phyloP scores from a whole-genome alignment of 140 eudicot species.

The Oenanthe javanica region DNA sequence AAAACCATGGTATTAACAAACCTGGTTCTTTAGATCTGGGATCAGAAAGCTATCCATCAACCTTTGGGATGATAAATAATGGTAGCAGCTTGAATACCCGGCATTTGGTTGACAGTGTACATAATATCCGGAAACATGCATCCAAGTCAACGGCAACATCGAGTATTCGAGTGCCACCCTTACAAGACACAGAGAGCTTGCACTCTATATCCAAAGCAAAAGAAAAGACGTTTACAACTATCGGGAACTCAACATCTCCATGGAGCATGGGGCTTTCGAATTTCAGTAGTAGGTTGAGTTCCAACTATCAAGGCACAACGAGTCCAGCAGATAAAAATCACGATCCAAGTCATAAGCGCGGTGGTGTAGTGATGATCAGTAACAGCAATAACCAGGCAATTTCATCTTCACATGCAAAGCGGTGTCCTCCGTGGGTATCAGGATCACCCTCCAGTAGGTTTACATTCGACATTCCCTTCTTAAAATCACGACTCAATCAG shows the following conservation, averaged over 20 bases:
- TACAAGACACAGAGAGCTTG: neutral
- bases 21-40: neutral
- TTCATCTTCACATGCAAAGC: conserved; percentile 1
- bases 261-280: conserved; percentile 6
- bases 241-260: neutral
- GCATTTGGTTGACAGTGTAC: neutral
- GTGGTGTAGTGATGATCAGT: neutral
- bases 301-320: neutral
- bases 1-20: neutral
- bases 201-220: conserved; percentile 15
- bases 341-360: neutral
- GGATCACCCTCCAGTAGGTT: conserved; percentile 13
- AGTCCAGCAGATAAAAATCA: neutral
- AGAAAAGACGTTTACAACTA: conserved; percentile 14
- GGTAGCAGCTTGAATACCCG: neutral
- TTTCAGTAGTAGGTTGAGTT: neutral
- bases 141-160: conserved; percentile 2
- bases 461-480: conserved; percentile 34
- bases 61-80: neutral
- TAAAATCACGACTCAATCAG: conserved; percentile 38
- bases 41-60: neutral
- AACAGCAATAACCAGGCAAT: neutral
- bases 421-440: neutral
- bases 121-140: conserved; percentile 2
- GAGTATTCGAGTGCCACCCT: neutral